These are phyloP conservation scores for Globisporangium spiculum DNA, from an alignment of 352 stramenopile genomes.

Conservation along the genomic window DNA sequence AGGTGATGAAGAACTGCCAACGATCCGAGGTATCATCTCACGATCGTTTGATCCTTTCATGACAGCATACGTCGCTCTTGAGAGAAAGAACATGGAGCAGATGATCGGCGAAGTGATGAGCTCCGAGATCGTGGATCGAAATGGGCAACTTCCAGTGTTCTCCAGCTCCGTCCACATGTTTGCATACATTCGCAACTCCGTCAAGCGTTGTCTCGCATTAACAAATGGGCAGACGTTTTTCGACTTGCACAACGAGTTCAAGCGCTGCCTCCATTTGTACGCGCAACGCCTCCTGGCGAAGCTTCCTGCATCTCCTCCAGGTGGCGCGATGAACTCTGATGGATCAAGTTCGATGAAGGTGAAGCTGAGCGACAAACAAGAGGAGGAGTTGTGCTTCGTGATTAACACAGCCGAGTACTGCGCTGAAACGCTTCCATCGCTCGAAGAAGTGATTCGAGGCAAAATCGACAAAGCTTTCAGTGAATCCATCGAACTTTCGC, in stretches of 20 bases:
- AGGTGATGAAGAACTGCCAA: slow-evolving; percentile 51
- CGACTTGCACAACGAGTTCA: slow-evolving; percentile 94
- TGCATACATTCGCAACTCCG: slow-evolving; percentile 98
- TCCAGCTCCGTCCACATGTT: slow-evolving; percentile 98
- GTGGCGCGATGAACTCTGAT: slow-evolving; percentile 7
- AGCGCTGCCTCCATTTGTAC: slow-evolving; percentile 74
- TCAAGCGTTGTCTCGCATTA: slow-evolving; percentile 95
- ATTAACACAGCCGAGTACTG: slow-evolving; percentile 99
- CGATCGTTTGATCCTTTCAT: slow-evolving; percentile 97
- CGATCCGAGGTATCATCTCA: slow-evolving; percentile 85
- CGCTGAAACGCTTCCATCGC: slow-evolving; percentile 94
- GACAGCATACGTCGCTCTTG: slow-evolving; percentile 95
- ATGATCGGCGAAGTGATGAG: slow-evolving; percentile 91
- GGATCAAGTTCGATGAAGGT: slow-evolving; percentile 26
- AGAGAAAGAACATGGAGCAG: slow-evolving; percentile 95
- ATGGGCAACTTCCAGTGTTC: slow-evolving; percentile 95
- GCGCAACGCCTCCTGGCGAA: slow-evolving; percentile 71
- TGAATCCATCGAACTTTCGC: slow-evolving; percentile 91
- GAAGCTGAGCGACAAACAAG: slow-evolving; percentile 86
- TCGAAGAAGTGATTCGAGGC: slow-evolving; percentile 95
- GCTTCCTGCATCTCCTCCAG: slow-evolving; percentile 37
- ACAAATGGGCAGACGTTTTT: slow-evolving; percentile 98
- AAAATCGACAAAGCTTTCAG: slow-evolving; percentile 95
- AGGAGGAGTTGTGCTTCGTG: slow-evolving; percentile 96
- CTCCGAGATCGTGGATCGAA: slow-evolving; percentile 93